Percentiles rank a stretch among this genome's conserved stretches.
These are phyloP conservation scores for Triticum timopheevii DNA, from an alignment of 176 grass and related monocot genomes.

Conservation along the genomic window DNA sequence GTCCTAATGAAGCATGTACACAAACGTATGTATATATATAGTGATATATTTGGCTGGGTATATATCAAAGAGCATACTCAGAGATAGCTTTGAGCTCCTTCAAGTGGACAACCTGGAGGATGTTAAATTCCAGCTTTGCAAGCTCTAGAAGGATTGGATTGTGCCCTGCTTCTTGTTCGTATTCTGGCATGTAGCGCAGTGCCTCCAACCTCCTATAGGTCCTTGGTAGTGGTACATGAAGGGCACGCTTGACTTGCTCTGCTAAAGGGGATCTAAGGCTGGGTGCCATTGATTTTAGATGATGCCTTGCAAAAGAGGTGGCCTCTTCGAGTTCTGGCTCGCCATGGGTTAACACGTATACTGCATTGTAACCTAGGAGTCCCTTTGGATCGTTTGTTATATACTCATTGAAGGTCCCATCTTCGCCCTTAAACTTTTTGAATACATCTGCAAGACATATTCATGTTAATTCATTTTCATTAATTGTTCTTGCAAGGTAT, in stretches of 20 bases:
- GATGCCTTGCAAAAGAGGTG: background rate
- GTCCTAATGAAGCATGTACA: background rate
- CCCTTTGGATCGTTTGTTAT: background rate
- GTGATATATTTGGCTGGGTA: background rate
- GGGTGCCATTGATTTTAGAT: background rate
- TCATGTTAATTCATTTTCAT: background rate
- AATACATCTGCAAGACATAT: background rate
- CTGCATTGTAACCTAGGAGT: conserved; percentile 14
- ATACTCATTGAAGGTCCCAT: background rate
- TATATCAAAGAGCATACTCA: background rate
- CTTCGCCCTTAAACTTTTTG: background rate
- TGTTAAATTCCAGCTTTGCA: background rate
- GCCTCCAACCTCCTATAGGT: conserved; percentile 3
- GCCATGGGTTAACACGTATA: background rate
- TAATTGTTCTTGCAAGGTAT: too few species aligned
- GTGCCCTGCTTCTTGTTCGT: background rate
- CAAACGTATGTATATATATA: too few species aligned
- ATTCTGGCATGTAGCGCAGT: conserved; percentile 8
- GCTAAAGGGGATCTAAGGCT: background rate
- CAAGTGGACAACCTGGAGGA: background rate
- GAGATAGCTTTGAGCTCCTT: conserved; percentile 3
- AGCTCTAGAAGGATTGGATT: background rate
- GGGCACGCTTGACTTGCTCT: background rate
- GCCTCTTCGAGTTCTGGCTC: conserved; percentile 15
- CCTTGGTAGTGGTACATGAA: conserved; percentile 11